Evolutionary conservation across 1,284 basidiomycete species (phyloP), one percentile per base, ranked within the genome.

Genomic region (Rhodotorula sp.): DNA sequence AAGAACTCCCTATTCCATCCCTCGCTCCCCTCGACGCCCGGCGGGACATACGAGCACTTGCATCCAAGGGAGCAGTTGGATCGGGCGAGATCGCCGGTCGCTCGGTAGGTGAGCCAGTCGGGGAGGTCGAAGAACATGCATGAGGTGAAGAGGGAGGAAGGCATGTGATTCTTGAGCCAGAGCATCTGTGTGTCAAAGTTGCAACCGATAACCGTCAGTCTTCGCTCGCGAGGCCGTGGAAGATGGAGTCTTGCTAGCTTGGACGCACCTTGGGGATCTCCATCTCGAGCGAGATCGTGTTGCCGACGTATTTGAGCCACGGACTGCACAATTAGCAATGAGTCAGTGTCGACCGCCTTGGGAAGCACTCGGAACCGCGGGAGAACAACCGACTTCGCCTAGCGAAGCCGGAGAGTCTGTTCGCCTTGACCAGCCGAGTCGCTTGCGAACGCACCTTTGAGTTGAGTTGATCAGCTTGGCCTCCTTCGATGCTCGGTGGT

Each of bases 51-150:
- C 2, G 91, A 92, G 81, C 91, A 98, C 83, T 99, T 99, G 85
- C 95, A 99, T 0, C 92, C 92, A 54, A 98, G 83, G 2, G 94
- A 97, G 82, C 95, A 98, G 80, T 87, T 89, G 6, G 92, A 96
- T 44, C 95, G 88, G 10, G 89, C 89, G 73, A 84, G 83, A 69
- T 87, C 85, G 30, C 84, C 85, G 1, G 96, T 99, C 6, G 93
- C 92, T 64, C 88, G 88, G 83, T 94, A 99, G 0, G 95, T 96
- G 64, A 99, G 86, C 82, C 89, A 98, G 82, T 99, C 95, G 22
- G 95, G 95, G 34, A 99, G 86, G 81, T 99, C 96, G 81, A 96
- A 99, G 83, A 99, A 95, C 80, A 92, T 89, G 82, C 89, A 93
- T 62, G 85, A 82, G 56, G 87, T 83, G 81, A 99, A 99, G n/a